Conservation (phyloP, 345 rosid species). For the Abelmoschus esculentus region DNA sequence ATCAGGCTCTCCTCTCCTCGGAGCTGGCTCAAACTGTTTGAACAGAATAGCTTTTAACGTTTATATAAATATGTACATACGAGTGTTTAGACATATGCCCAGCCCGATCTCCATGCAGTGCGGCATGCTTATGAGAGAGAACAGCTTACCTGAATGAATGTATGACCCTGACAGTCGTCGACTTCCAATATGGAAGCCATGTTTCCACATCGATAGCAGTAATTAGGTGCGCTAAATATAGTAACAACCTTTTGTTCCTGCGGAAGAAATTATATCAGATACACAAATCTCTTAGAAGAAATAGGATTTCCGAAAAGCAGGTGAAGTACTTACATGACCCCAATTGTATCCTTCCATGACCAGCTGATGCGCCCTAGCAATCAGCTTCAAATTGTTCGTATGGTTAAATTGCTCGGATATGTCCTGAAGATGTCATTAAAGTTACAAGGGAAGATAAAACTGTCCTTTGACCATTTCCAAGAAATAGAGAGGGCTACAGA, state of each 20-base stretch:
- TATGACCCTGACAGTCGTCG: conserved; percentile 87
- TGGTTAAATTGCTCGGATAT: conserved; percentile 96
- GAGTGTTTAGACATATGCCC: not conserved
- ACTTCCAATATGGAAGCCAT: conserved; percentile 95
- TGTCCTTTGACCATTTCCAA: not conserved
- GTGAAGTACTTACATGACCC: conserved; percentile 67
- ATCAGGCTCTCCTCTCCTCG: conserved; percentile 96
- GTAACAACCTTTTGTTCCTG: conserved; percentile 98
- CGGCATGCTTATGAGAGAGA: not conserved
- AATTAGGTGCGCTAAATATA: conserved; percentile 93
- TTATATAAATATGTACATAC: not conserved
- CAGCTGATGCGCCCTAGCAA: conserved; percentile 92
- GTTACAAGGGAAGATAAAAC: not conserved
- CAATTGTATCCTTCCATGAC: conserved; percentile 98
- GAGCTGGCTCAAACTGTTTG: conserved; percentile 95
- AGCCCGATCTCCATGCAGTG: not conserved
- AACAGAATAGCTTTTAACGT: not conserved
- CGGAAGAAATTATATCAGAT: conserved; percentile 7
- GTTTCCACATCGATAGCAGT: conserved; percentile 97
- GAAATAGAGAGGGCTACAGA: not conserved
- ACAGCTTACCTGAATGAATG: conserved; percentile 75
- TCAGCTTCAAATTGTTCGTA: conserved; percentile 78
- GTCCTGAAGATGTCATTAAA: conserved; percentile 41
- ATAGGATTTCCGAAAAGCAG: not conserved
- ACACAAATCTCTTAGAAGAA: not conserved